Evolutionary conservation across 345 rosid genomes (phyloP).

Genomic region (Xanthoceras sorbifolium): DNA sequence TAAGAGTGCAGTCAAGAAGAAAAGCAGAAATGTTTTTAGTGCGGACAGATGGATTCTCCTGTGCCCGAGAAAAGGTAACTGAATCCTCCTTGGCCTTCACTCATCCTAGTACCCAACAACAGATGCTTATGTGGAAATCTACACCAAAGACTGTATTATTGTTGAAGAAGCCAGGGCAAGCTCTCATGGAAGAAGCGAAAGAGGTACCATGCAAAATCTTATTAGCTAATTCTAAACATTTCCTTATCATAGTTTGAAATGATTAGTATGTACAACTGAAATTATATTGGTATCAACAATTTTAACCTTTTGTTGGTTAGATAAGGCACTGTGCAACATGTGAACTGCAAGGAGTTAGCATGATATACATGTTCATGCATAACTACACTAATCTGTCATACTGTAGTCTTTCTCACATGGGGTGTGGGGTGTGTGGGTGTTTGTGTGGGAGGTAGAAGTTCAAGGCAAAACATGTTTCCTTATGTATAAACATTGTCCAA

Average conservation of each 20-base stretch:
- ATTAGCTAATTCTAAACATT: conserved; percentile 1
- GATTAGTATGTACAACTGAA: not conserved
- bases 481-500: too few relatives aligned
- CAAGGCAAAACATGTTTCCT: not conserved
- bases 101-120: conserved; percentile 99
- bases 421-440: not conserved
- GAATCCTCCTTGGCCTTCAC: conserved; percentile 95
- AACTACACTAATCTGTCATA: not conserved
- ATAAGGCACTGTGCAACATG: not conserved
- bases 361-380: not conserved
- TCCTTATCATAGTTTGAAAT: not conserved
- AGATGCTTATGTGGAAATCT: conserved; percentile 99
- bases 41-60: conserved; percentile 96
- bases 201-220: conserved; percentile 49
- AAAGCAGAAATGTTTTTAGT: conserved; percentile 99
- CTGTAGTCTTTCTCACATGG: too few relatives aligned
- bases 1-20: conserved; percentile 90
- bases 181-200: conserved; percentile 95
- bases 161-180: conserved; percentile 88
- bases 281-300: not conserved
- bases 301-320: not conserved
- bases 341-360: not conserved
- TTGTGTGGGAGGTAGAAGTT: not conserved
- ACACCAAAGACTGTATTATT: conserved; percentile 85
- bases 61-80: conserved; percentile 91